phyloP scores from a whole-genome alignment of 139 green algal genomes.

The Chlamydomonas sp. region DNA sequence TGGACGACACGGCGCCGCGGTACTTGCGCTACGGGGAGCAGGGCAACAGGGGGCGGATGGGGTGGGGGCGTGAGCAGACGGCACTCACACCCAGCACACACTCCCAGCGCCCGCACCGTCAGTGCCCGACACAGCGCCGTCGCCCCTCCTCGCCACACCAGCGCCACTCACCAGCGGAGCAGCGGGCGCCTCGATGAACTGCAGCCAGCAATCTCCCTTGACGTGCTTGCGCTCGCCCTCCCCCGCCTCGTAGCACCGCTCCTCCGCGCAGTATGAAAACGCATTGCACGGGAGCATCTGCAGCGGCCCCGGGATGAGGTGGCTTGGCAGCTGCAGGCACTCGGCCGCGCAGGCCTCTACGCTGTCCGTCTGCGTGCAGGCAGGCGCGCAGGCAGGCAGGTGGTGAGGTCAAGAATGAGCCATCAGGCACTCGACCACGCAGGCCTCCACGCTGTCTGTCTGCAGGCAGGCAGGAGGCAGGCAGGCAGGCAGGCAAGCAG shows the following conservation, averaged over 20 bases:
- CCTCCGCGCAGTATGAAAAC: conserved; percentile 62
- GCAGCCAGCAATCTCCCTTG: conserved; percentile 84
- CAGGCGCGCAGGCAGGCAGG: too few relatives aligned
- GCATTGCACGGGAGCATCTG: conserved; percentile 73
- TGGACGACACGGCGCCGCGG: conserved; percentile 22
- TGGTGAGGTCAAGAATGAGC: too few relatives aligned
- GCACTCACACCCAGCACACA: too few relatives aligned
- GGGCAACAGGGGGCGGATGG: neutral
- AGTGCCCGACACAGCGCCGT: neutral
- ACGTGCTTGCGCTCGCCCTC: conserved; percentile 72
- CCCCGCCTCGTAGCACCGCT: conserved; percentile 79
- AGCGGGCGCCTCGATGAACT: conserved; percentile 69
- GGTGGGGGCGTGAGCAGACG: neutral
- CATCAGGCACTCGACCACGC: too few relatives aligned
- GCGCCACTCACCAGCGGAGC: conserved; percentile 60
- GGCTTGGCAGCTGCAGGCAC: neutral
- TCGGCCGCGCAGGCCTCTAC: too few relatives aligned
- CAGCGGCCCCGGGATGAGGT: conserved; percentile 36
- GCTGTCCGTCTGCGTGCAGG: too few relatives aligned
- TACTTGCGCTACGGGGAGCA: conserved; percentile 17
- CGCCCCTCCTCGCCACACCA: too few relatives aligned
- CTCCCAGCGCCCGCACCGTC: neutral
- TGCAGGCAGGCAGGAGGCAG: too few relatives aligned
- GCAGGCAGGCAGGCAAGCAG: too few relatives aligned
- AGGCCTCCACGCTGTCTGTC: too few relatives aligned